Evolutionary conservation across 495 filamentous ascomycete species (phyloP), one percentile per base, ranked within the genome.

Genomic region (Thermothielavioides terrestris): DNA sequence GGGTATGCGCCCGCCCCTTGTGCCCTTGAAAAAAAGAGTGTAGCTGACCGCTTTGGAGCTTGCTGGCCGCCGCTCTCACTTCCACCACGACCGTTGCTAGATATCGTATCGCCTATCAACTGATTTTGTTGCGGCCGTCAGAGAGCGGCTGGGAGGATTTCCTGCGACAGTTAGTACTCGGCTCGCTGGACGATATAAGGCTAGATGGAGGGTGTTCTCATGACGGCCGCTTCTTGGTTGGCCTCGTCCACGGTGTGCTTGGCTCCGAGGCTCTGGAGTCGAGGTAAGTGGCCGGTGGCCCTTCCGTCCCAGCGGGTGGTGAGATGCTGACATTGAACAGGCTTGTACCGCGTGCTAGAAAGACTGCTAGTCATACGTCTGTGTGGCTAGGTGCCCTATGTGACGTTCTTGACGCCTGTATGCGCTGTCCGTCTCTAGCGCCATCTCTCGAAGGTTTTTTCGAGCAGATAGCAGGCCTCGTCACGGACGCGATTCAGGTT

Each of bases 361-460:
- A 48, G 20, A 35, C 53, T 12, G 20, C 43, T n/a, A n/a, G 26
- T 1, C 53, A 51, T 14, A 37, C 38, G 1, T 43, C 50, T 0
- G 56, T 60, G 21, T 38, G 47, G 10, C 31, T 60, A 4, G 54
- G 50, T 2, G 42, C 54, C 28, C 9, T 60, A 17, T n/a, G n/a
- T n/a, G 31, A 45, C 2, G 42, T 48, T 18, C 34, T 60, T 1
- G 20, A 39, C 14, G 12, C 48, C n/a, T 21, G 15, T 12, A 25
- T 14, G 21, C 30, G 25, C 4, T 31, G 37, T 42, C 49, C 38
- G 9, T 25, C 27, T 12, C 34, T 22, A 10, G 22, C n/a, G n/a
- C 34, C 34, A 21, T 15, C 42, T 22, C 42, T 10, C 17, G 5
- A 17, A 2, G 12, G 20, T 1, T 21, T 55, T 12, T 32, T 55